phyloP scores from a whole-genome alignment of 768 basidiomycete genomes.

The Fomitopsis pulvina region DNA sequence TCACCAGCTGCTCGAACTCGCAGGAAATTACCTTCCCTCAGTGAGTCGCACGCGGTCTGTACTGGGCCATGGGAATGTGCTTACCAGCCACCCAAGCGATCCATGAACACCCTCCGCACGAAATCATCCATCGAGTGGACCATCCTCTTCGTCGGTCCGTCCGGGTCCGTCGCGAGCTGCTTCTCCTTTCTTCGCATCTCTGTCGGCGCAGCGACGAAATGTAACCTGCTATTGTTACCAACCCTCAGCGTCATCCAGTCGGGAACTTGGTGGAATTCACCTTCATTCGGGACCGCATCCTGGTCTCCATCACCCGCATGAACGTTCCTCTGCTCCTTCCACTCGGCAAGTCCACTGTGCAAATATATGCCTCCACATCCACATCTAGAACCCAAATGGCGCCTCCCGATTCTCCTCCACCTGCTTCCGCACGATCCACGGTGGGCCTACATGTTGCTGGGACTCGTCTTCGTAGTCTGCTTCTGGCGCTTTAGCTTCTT shows the following conservation, averaged over 20 bases:
- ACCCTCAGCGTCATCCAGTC: neutral
- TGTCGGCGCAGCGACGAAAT: slow-evolving; percentile 50
- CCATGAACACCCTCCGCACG: slow-evolving; percentile 84
- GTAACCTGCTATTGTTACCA: slow-evolving; percentile 13
- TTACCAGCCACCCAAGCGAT: slow-evolving; percentile 84
- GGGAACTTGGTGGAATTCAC: slow-evolving; percentile 28
- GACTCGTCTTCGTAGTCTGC: slow-evolving; percentile 12
- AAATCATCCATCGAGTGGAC: slow-evolving; percentile 94
- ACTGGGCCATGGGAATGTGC: slow-evolving; percentile 32
- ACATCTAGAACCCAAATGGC: slow-evolving; percentile 86
- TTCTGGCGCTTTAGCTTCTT: slow-evolving; percentile 36
- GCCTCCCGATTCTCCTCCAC: slow-evolving; percentile 50
- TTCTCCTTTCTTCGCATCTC: slow-evolving; percentile 89
- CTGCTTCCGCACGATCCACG: slow-evolving; percentile 58
- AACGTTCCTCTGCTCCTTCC: slow-evolving; percentile 55
- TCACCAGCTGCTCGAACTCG: slow-evolving; percentile 58
- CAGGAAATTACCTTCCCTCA: slow-evolving; percentile 3
- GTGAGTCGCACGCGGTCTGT: slow-evolving; percentile 1
- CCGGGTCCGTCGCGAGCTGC: slow-evolving; percentile 86
- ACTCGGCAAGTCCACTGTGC: slow-evolving; percentile 83
- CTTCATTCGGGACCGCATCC: slow-evolving; percentile 65
- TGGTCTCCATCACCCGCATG: slow-evolving; percentile 35
- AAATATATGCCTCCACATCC: slow-evolving; percentile 90
- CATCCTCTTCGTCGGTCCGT: slow-evolving; percentile 90
- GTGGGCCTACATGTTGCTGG: slow-evolving; percentile 39